Base-by-base conservation (phyloP, 495 filamentous ascomycete species). In the Mytilinidion resinicola region DNA sequence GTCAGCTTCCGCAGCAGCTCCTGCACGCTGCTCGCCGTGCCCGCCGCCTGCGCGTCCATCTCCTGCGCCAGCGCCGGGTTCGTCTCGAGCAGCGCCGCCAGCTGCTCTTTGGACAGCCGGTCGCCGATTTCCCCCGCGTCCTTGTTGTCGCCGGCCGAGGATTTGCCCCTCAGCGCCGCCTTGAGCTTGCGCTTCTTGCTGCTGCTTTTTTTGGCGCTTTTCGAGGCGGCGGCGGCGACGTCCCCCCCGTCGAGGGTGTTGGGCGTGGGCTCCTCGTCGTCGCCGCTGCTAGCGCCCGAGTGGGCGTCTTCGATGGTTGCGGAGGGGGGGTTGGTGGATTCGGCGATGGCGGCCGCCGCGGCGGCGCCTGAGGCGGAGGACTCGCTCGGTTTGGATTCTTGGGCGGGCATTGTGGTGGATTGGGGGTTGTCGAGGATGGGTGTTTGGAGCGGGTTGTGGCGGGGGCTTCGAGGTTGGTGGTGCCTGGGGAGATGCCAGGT, bases 1-100 rank as follows among this genome's bases (percentile, higher is more conserved):
- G 83, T 85, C 69, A 96, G 75, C 53, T 85, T 82, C 68, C 82
- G 83, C 64, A 96, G 72, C 33, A 82, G 75, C 59, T 90, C 82
- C 49, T 80, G 11, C 11, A 42, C 39, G 39, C 39, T 17, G 48
- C 65, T 70, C 54, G 61, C 56, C 62, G 49, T 71, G 14, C 60
- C 72, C 63, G 70, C 65, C 1, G 69, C 14, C 55, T 47, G 55
- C 10, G 55, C 70, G 55, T 70, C 62, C 10, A 78, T 56, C 66
- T 87, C 81, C 21, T 76, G 72, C 46, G 80, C 81, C 25, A 88
- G 74, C 3, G 81, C 80, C 7, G 85, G 82, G 64, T 88, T 87
- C 51, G 78, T 71, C 36, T 77, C 72, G 41, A 86, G 71, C 36
- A 90, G 76, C 65, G 57, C 57, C 10, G 65, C 48, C 39, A 71